Evolutionary conservation across 1,139 yeast species (phyloP).

Genomic region (Diutina scorzettiae): DNA sequence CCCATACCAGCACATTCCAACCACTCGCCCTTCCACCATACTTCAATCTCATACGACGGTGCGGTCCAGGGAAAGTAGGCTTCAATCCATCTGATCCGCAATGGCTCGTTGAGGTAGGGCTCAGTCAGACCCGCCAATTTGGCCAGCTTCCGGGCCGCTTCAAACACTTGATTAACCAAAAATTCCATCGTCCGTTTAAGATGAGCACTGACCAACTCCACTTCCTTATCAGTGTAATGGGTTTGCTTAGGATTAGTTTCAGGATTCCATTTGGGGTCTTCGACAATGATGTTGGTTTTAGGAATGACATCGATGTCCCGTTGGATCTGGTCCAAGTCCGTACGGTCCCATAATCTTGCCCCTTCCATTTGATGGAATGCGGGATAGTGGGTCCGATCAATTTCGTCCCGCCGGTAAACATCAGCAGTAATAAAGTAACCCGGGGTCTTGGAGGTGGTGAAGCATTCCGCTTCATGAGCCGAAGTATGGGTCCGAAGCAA

Average conservation of each 20-base stretch:
- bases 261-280: conserved; percentile 40
- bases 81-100: conserved; percentile 88
- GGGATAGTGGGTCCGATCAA: conserved; percentile 93
- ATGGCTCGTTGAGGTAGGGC: conserved; percentile 57
- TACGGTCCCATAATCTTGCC: conserved; percentile 71
- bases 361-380: conserved; percentile 99
- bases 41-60: conserved; percentile 97
- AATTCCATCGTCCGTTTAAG: conserved; percentile 78
- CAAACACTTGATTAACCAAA: conserved; percentile 73
- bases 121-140: conserved; percentile 51
- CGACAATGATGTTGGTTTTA: conserved; percentile 56
- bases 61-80: conserved; percentile 98
- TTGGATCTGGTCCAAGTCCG: conserved; percentile 31
- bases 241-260: conserved; percentile 63
- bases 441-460: conserved; percentile 51
- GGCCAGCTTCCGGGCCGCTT: conserved; percentile 60
- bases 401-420: conserved; percentile 90
- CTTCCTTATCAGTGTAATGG: conserved; percentile 59
- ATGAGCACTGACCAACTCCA: conserved; percentile 60
- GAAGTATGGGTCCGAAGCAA: conserved; percentile 89
- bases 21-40: conserved; percentile 99
- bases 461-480: conserved; percentile 89
- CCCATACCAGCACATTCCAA: conserved; percentile 97
- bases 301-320: conserved; percentile 59
- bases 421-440: conserved; percentile 93